phyloP scores from a whole-genome alignment of 768 basidiomycete genomes.

The Boletus insuetus region DNA sequence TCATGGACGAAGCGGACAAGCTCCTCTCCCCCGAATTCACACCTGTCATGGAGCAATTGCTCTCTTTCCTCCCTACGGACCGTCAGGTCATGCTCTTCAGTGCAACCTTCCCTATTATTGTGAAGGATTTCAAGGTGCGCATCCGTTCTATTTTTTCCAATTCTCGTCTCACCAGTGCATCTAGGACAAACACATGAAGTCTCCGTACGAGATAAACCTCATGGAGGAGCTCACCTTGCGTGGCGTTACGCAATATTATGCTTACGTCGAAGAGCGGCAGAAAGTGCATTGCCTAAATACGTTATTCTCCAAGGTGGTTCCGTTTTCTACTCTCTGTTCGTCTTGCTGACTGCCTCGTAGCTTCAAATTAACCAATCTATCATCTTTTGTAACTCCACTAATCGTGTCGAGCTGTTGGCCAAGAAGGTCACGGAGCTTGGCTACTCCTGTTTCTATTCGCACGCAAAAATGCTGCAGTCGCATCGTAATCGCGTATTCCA shows the following conservation, averaged over 20 bases:
- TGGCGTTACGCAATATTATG: constrained; percentile 99
- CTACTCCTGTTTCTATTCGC: constrained; percentile 99
- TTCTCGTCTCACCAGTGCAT: constrained; percentile 9
- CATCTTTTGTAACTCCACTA: constrained; percentile 99
- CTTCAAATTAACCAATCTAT: constrained; percentile 99
- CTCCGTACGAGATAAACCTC: constrained; percentile 96
- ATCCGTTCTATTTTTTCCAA: not conserved
- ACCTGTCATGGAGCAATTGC: constrained; percentile 95
- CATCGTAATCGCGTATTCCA: constrained; percentile 99
- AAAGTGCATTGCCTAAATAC: constrained; percentile 99
- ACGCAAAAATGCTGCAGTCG: constrained; percentile 98
- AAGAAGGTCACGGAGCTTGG: constrained; percentile 99
- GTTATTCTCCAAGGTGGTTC: constrained; percentile 88
- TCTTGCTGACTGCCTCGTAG: constrained; percentile 39
- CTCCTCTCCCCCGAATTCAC: constrained; percentile 96
- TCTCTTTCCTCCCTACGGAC: constrained; percentile 77
- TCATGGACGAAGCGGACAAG: constrained; percentile 99
- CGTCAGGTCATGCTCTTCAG: constrained; percentile 99
- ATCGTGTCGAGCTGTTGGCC: constrained; percentile 97
- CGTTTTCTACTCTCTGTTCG: not conserved
- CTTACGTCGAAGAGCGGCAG: constrained; percentile 98
- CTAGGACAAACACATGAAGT: constrained; percentile 94
- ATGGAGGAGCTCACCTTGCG: constrained; percentile 99
- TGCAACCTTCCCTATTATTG: constrained; percentile 97
- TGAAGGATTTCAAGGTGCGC: constrained; percentile 95